Evolutionary conservation across 768 basidiomycete species (phyloP).

Genomic region (Rhodocollybia butyracea): DNA sequence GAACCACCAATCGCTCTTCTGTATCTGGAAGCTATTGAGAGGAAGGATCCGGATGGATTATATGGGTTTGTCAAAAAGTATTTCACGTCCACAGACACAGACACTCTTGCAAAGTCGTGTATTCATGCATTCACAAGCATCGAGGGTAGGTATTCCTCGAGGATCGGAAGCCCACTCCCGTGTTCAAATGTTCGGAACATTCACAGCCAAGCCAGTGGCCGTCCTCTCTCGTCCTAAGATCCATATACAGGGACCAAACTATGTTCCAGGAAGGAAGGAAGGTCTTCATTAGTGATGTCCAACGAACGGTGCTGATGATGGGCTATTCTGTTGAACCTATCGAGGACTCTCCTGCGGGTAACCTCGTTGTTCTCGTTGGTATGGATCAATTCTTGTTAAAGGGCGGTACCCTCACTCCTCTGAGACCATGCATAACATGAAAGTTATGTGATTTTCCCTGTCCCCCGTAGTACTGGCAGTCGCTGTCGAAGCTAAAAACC

Average conservation of each 20-base stretch:
- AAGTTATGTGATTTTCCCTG: conserved; percentile 99
- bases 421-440: conserved; percentile 99
- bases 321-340: conserved; percentile 98
- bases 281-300: conserved; percentile 97
- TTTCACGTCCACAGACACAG: no score
- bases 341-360: conserved; percentile 98
- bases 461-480: conserved; percentile 99
- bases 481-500: conserved; percentile 99
- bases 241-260: conserved; percentile 99
- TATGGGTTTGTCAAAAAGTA: no score
- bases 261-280: conserved; percentile 96
- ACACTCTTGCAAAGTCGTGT: no score
- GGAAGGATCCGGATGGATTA: no score
- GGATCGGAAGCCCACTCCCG: no score
- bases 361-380: conserved; percentile 98
- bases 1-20: no score
- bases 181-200: no score
- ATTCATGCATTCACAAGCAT: no score
- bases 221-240: conserved; percentile 97
- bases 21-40: no score
- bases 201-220: no score
- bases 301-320: conserved; percentile 99
- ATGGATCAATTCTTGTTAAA: conserved; percentile 99
- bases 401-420: conserved; percentile 96
- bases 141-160: no score